Base-by-base conservation (phyloP, 2,329 filamentous ascomycete genomes). In the Sporothrix dimorphospora region DNA sequence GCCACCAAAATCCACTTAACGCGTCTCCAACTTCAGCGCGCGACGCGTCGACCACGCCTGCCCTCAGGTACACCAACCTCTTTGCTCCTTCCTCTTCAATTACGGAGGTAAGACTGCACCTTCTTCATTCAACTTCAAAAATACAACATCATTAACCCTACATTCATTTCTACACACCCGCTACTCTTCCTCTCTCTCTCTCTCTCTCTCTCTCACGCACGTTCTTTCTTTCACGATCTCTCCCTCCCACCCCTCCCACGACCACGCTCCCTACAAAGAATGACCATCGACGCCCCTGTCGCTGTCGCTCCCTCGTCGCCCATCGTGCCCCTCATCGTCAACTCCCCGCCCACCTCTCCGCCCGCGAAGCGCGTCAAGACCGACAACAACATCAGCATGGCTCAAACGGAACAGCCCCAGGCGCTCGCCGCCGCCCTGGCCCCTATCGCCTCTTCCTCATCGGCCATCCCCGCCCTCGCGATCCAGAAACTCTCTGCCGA, bases 401-500 rank as follows among this genome's bases (percentile, higher is more conserved):
- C 74, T 45, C 72, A 73, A 24, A 59, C 76, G 69, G 77, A 84
- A 45, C 53, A 61, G n/a, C 51, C 42, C 5, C 53, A 27, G 74
- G 80, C 84, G 67, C 80, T 83, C 11, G 78, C 81, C 34, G 75
- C 81, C 72, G 73, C 75, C 63, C 75, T 79, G 73, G 71, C 76
- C 74, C 72, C 72, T 45, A 40, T 73, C 65, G 71, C 70, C 65
- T 49, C 71, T 24, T 74, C 72, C 73, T 30, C 45, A 16, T 1
- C 81, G 73, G 72, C 79, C 73, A 71, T 71, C 59, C 38, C 72
- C 65, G 68, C 91, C 3, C 87, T 97, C 69, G 88, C 94, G 74
- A 90, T 99, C 82, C 95, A 98, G 87, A 94, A 97, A 82, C 90
- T 98, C 73, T 92, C 92, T 9, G 85, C 90, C 49, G 89, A 91